Conservation (phyloP, 164 flowering plant species). For the Buxus sempervirens region DNA sequence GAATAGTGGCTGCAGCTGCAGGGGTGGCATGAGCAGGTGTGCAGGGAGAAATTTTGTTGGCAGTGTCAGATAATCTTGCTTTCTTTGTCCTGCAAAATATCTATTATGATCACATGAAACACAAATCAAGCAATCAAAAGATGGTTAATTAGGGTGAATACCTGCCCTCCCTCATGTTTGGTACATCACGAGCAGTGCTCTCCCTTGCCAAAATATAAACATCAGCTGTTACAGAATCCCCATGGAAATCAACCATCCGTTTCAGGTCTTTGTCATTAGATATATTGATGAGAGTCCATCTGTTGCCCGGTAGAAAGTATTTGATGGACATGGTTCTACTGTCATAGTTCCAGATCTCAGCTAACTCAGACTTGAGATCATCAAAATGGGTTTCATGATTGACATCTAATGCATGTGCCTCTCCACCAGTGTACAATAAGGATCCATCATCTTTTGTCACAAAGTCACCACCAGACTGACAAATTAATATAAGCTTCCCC, state of each 20-base stretch:
- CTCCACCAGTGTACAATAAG: constrained; percentile 65
- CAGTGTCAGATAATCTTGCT: constrained; percentile 38
- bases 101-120: background rate
- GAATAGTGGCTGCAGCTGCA: constrained; percentile 10
- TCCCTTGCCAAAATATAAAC: constrained; percentile 48
- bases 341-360: constrained; percentile 57
- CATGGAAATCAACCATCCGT: constrained; percentile 67
- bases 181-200: constrained; percentile 32
- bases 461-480: constrained; percentile 74
- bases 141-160: constrained; percentile 15
- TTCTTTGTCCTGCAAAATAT: constrained; percentile 39
- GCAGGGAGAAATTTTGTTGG: constrained; percentile 16
- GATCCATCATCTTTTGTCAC: constrained; percentile 57
- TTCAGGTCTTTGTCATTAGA: constrained; percentile 61
- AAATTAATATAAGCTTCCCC: constrained; percentile 59
- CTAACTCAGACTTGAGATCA: constrained; percentile 59
- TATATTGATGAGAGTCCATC: constrained; percentile 53
- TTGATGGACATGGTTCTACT: constrained; percentile 44
- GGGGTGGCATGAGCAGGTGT: constrained; percentile 15
- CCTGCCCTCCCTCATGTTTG: constrained; percentile 35
- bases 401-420: constrained; percentile 69
- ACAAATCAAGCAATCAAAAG: background rate
- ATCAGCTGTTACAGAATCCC: constrained; percentile 55
- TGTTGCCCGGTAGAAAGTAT: constrained; percentile 77
- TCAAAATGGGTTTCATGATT: constrained; percentile 45